A percentile compares a stretch with the other conserved stretches of the same genome.
Conservation (phyloP, 306 rosid genomes). For the Arachis hypogaea region DNA sequence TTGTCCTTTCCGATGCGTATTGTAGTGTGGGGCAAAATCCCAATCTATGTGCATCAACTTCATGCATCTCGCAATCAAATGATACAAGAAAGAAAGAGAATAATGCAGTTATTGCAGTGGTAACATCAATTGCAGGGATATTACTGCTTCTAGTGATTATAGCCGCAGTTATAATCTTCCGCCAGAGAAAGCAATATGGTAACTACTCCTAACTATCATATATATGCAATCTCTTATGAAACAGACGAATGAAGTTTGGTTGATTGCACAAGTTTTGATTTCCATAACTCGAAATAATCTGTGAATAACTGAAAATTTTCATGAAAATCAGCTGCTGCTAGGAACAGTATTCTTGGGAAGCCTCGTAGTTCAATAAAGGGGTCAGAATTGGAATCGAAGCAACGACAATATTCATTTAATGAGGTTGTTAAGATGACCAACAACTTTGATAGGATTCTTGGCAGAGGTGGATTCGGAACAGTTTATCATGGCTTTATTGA, state of each 20-base stretch:
- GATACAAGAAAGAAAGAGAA: not conserved
- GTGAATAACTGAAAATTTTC: not conserved
- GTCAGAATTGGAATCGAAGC: conserved; percentile 33
- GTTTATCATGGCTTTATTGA: conserved; percentile 54
- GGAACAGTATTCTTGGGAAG: not conserved
- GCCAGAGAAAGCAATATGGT: conserved; percentile 9
- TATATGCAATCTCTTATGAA: not conserved
- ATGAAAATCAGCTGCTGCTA: not conserved
- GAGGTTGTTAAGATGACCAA: conserved; percentile 50
- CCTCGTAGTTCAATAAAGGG: not conserved
- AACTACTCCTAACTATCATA: not conserved
- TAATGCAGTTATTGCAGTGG: conserved; percentile 31
- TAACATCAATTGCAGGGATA: conserved; percentile 45
- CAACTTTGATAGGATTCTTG: conserved; percentile 50
- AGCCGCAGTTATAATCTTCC: not conserved
- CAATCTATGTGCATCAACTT: conserved; percentile 27
- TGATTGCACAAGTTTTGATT: not conserved
- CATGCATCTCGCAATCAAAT: conserved; percentile 10
- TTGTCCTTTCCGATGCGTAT: not conserved
- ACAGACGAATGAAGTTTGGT: not conserved
- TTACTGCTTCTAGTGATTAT: conserved; percentile 6
- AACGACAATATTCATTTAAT: conserved; percentile 45
- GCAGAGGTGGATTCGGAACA: conserved; percentile 57
- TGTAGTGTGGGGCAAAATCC: conserved; percentile 44
- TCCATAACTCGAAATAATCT: not conserved